phyloP scores from a whole-genome alignment of 345 rosid species.

The Lenwebbia sp. region DNA sequence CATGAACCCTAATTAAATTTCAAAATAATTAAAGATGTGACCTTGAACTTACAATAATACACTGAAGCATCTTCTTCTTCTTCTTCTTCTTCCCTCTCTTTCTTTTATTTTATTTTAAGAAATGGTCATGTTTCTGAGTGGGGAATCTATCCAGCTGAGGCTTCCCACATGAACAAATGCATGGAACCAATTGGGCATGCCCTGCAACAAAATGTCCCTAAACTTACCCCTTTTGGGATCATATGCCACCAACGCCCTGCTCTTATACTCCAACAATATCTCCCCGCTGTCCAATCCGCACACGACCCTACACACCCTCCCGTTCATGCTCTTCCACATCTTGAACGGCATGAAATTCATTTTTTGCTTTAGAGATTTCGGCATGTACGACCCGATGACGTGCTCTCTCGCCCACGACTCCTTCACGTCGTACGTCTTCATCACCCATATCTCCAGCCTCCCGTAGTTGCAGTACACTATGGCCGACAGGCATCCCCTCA shows the following conservation, averaged over 20 bases:
- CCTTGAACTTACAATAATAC: neutral
- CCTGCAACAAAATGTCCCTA: slow-evolving; percentile 44
- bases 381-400: slow-evolving; percentile 56
- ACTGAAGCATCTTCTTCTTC: neutral
- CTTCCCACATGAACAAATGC: slow-evolving; percentile 59
- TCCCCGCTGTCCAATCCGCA: slow-evolving; percentile 57
- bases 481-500: slow-evolving; percentile 55
- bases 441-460: slow-evolving; percentile 80
- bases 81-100: neutral
- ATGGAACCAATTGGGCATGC: slow-evolving; percentile 72
- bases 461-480: slow-evolving; percentile 57
- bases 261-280: slow-evolving; percentile 73
- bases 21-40: neutral
- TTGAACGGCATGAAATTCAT: slow-evolving; percentile 29
- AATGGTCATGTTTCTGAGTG: neutral
- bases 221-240: slow-evolving; percentile 55
- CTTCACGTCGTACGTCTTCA: slow-evolving; percentile 55
- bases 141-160: slow-evolving; percentile 58
- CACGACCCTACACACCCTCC: slow-evolving; percentile 43
- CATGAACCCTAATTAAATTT: neutral
- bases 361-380: slow-evolving; percentile 58
- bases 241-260: slow-evolving; percentile 51
- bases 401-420: slow-evolving; percentile 68
- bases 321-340: slow-evolving; percentile 40
- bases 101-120: neutral